Evolutionary conservation across 352 stramenopile species (phyloP).

Genomic region (Phytophthora melonis): DNA sequence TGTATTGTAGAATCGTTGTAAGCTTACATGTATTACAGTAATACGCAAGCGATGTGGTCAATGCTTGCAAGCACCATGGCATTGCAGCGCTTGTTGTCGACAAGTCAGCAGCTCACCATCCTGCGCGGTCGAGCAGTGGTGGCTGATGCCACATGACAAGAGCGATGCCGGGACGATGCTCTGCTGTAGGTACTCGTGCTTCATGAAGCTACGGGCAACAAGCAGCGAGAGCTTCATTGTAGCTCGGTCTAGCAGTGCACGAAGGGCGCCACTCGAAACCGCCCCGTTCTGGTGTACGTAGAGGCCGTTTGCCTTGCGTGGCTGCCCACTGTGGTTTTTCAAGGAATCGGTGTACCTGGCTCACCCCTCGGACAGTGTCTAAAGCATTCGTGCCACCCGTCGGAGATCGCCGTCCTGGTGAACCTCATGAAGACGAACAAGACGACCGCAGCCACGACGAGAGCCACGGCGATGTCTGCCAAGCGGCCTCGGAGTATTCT

Average conservation of each 20-base stretch:
- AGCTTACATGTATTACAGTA: too few relatives aligned
- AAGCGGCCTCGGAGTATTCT: constrained; percentile 22
- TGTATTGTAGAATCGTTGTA: neutral
- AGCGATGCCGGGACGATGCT: neutral
- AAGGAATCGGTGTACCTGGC: too few relatives aligned
- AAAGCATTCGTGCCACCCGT: constrained; percentile 39
- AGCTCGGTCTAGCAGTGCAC: neutral
- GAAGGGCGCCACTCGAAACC: neutral
- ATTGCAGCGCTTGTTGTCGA: neutral
- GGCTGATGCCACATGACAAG: neutral
- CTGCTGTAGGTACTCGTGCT: neutral
- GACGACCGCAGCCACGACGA: neutral
- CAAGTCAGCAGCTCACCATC: neutral
- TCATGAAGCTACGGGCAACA: too few relatives aligned
- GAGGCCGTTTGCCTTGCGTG: too few relatives aligned
- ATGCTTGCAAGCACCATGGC: neutral
- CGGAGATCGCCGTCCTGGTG: constrained; percentile 17
- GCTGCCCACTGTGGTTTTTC: too few relatives aligned
- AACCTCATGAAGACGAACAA: constrained; percentile 22
- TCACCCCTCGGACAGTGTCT: too few relatives aligned
- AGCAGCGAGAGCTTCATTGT: neutral
- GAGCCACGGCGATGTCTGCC: neutral
- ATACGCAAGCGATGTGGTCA: neutral
- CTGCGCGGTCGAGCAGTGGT: neutral
- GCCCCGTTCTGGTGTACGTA: neutral